Conservation (phyloP, 2,329 filamentous ascomycete genomes). For the Trichoderma brevicompactum region DNA sequence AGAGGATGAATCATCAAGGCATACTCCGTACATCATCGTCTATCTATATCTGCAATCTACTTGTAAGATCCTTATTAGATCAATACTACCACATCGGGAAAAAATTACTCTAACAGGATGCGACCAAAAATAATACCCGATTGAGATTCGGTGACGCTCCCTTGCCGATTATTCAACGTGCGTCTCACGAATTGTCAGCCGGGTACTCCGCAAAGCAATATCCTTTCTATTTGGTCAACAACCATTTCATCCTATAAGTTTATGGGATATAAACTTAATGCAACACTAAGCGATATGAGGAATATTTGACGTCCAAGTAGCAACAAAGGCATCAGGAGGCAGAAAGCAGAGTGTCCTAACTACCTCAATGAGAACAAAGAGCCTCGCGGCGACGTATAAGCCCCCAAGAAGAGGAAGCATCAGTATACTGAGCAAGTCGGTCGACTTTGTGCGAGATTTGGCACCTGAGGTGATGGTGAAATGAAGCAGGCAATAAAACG, state of each 20-base stretch:
- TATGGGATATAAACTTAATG: not conserved
- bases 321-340: not conserved
- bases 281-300: not conserved
- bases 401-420: not conserved
- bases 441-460: no score
- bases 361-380: not conserved
- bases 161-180: no score
- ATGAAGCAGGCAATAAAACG: not conserved
- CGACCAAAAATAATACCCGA: no score
- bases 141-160: no score
- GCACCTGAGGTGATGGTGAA: not conserved
- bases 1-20: no score
- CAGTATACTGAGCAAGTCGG: not conserved
- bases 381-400: not conserved
- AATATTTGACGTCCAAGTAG: not conserved
- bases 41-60: no score
- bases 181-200: no score
- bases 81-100: no score
- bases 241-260: not conserved
- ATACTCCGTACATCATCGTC: no score
- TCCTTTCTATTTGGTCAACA: not conserved
- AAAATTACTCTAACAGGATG: no score
- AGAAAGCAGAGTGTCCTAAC: conserved; percentile 7
- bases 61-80: no score
- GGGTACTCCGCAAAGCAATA: no score